These are phyloP conservation scores for Crepidotus variabilis DNA, from an alignment of 768 basidiomycete species.

Conservation along the genomic window DNA sequence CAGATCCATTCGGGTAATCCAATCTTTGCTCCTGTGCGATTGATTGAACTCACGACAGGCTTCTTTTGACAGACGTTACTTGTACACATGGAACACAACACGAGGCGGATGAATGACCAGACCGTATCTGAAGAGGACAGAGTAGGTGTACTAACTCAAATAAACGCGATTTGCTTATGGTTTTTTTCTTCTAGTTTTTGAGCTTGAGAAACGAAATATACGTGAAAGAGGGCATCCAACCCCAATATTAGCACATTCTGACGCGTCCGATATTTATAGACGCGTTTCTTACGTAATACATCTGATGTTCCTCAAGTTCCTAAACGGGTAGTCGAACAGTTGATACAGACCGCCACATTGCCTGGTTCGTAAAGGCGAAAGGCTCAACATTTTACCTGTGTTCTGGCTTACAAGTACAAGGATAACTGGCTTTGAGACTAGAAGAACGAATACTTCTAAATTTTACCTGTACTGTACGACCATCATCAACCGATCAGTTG, in stretches of 20 bases:
- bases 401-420: not conserved
- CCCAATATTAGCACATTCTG: not conserved
- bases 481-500: no score
- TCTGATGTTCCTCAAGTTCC: not conserved
- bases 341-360: not conserved
- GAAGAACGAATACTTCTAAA: no score
- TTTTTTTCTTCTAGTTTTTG: conserved; percentile 12
- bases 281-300: not conserved
- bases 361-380: not conserved
- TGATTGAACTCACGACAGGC: not conserved
- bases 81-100: conserved; percentile 63
- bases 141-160: conserved; percentile 28
- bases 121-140: conserved; percentile 53
- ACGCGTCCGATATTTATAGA: not conserved
- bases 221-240: not conserved
- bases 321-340: not conserved
- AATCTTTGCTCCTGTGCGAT: not conserved
- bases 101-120: conserved; percentile 44
- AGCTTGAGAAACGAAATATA: conserved; percentile 12
- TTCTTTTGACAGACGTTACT: conserved; percentile 52
- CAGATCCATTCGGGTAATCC: conserved; percentile 57
- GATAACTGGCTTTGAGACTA: no score
- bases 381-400: not conserved
- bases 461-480: no score
- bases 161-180: not conserved